Evolutionary conservation across 345 rosid genomes (phyloP).

Genomic region (Eucalyptus tenuipes): DNA sequence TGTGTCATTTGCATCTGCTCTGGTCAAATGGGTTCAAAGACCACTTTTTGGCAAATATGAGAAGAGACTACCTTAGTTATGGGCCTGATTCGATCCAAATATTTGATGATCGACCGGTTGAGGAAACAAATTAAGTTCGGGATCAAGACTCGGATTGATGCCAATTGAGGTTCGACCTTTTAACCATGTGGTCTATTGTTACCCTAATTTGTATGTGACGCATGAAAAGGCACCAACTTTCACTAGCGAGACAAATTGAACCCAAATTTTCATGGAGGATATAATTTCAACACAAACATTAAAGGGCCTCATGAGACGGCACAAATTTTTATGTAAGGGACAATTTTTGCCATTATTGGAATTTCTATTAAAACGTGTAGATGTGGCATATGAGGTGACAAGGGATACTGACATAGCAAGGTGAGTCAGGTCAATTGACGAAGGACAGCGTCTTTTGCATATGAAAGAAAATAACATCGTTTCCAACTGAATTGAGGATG

Average conservation of each 20-base stretch:
- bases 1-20: neutral
- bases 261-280: neutral
- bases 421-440: neutral
- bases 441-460: too few species aligned
- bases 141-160: neutral
- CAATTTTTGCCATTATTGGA: fast-evolving
- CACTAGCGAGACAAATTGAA: neutral
- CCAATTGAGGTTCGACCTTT: neutral
- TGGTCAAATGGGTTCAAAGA: neutral
- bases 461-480: too few species aligned
- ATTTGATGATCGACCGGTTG: neutral
- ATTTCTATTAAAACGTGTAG: neutral
- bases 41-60: neutral
- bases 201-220: neutral
- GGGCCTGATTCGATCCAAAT: neutral
- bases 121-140: neutral
- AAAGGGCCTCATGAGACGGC: neutral
- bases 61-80: neutral
- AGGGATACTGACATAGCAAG: neutral
- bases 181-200: fast-evolving
- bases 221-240: neutral
- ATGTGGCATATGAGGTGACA: neutral
- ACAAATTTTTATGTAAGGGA: neutral
- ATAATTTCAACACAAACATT: neutral
- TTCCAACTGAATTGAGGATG: neutral